A percentile compares a stretch with the other conserved stretches of the same genome.
These are phyloP conservation scores for Lichtheimia hyalospora DNA, from an alignment of 371 early-diverging fungal species.

Conservation along the genomic window DNA sequence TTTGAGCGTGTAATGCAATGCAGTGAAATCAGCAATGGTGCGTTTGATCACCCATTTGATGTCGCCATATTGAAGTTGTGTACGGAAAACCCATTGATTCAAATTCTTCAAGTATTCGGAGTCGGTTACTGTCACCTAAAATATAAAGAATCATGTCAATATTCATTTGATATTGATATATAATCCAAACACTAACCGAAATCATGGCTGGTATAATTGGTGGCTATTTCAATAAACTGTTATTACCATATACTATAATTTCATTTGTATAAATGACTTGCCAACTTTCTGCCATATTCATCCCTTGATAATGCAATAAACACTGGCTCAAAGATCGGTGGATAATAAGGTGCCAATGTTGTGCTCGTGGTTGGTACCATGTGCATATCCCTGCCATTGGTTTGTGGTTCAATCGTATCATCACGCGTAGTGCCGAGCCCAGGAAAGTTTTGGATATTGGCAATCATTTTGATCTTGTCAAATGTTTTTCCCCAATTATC, in stretches of 20 bases:
- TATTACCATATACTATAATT: no score
- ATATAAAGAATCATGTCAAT: not conserved
- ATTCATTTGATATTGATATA: not conserved
- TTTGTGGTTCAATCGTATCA: not conserved
- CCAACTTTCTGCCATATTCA: conserved; percentile 37
- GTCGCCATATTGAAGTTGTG: conserved; percentile 80
- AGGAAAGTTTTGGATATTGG: conserved; percentile 25
- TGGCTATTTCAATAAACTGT: conserved; percentile 24
- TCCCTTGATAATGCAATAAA: conserved; percentile 39
- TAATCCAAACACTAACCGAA: conserved; percentile 21
- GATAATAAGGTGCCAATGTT: conserved; percentile 36
- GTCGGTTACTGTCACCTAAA: conserved; percentile 56
- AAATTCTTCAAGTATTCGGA: conserved; percentile 44
- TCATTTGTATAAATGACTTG: conserved; percentile 10
- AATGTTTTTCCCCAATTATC: conserved; percentile 45
- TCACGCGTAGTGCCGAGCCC: conserved; percentile 4
- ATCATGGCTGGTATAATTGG: conserved; percentile 44
- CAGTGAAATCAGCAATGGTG: conserved; percentile 67
- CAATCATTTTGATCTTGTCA: conserved; percentile 42
- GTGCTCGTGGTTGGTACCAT: not conserved
- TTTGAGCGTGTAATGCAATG: conserved; percentile 64
- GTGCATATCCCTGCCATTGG: conserved; percentile 2
- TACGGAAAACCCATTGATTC: conserved; percentile 60
- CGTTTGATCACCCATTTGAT: conserved; percentile 76
- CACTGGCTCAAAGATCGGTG: conserved; percentile 39